A percentile compares a stretch with the other conserved stretches of the same genome.
These are phyloP conservation scores for Tardiomyces blankii DNA, from an alignment of 1,139 yeast genomes.

Conservation along the genomic window DNA sequence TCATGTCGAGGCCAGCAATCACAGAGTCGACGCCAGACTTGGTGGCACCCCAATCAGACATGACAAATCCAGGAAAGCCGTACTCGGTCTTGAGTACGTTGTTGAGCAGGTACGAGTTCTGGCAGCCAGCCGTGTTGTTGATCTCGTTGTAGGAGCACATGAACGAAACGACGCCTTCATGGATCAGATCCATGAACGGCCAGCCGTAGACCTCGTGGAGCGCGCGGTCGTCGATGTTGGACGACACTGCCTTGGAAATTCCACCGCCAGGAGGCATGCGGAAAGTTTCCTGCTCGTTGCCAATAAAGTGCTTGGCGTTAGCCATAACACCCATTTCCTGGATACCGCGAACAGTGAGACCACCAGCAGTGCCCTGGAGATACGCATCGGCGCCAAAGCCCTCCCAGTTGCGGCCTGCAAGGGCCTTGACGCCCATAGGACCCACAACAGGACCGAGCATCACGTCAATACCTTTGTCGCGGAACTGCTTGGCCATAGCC, in stretches of 20 bases:
- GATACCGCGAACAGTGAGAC: conserved; percentile 43
- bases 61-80: conserved; percentile 58
- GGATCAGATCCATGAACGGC: conserved; percentile 57
- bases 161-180: conserved; percentile 50
- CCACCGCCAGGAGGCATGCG: conserved; percentile 17
- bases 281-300: conserved; percentile 55
- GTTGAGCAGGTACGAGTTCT: conserved; percentile 47
- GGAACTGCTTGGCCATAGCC: conserved; percentile 47
- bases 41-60: conserved; percentile 54
- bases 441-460: conserved; percentile 53
- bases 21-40: conserved; percentile 43
- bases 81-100: conserved; percentile 48
- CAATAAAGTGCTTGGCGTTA: conserved; percentile 43
- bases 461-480: conserved; percentile 50
- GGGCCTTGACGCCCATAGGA: conserved; percentile 53
- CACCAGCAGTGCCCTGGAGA: conserved; percentile 46
- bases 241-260: conserved; percentile 13
- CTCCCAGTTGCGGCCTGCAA: conserved; percentile 60
- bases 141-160: conserved; percentile 55
- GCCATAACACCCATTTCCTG: conserved; percentile 52
- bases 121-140: conserved; percentile 51
- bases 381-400: conserved; percentile 57
- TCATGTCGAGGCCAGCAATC: conserved; percentile 46
- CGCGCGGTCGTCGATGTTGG: conserved; percentile 50
- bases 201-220: conserved; percentile 54